Evolutionary conservation across 2,329 filamentous ascomycete genomes (phyloP).

Genomic region (Graphilbum sp.): DNA sequence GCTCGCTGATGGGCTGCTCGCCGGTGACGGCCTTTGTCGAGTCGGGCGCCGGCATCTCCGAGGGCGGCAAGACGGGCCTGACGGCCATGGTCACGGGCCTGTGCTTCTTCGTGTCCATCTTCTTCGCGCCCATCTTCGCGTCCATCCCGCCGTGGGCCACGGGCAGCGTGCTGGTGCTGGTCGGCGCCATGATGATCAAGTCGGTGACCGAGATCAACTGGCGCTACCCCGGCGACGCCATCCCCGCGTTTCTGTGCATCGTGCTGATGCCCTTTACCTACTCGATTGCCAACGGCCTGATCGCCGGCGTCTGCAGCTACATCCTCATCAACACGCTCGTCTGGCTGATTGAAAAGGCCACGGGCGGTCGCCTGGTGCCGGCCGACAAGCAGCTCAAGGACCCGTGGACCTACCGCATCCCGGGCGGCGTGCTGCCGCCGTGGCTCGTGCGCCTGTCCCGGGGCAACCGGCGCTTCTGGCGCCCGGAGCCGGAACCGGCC

Average conservation of each 20-base stretch:
- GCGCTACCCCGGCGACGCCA: conserved; percentile 56
- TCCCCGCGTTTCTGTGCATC: conserved; percentile 60
- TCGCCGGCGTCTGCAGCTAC: conserved; percentile 42
- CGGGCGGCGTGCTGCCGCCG: conserved; percentile 57
- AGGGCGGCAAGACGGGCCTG: conserved; percentile 58
- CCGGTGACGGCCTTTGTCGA: conserved; percentile 63
- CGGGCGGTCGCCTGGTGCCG: conserved; percentile 25
- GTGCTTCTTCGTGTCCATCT: conserved; percentile 54
- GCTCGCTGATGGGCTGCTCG: conserved; percentile 49
- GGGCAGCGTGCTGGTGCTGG: conserved; percentile 53
- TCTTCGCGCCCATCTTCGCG: conserved; percentile 61
- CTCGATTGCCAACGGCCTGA: conserved; percentile 60
- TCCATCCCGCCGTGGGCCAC: conserved; percentile 66
- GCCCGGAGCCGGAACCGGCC: conserved; percentile 8
- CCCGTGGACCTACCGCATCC: conserved; percentile 46
- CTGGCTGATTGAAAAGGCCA: conserved; percentile 25
- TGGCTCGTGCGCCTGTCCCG: conserved; percentile 49
- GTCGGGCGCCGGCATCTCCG: conserved; percentile 57
- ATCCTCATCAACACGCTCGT: conserved; percentile 30
- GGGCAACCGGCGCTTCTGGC: conserved; percentile 65
- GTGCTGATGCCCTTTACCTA: conserved; percentile 63
- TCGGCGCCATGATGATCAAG: conserved; percentile 60
- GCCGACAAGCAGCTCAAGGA: conserved; percentile 36
- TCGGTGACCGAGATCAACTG: conserved; percentile 61
- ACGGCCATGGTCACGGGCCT: conserved; percentile 52